A percentile compares a stretch with the other conserved stretches of the same genome.
Evolutionary conservation across 768 basidiomycete species (phyloP).

Genomic region (Lyophyllum shimeji): DNA sequence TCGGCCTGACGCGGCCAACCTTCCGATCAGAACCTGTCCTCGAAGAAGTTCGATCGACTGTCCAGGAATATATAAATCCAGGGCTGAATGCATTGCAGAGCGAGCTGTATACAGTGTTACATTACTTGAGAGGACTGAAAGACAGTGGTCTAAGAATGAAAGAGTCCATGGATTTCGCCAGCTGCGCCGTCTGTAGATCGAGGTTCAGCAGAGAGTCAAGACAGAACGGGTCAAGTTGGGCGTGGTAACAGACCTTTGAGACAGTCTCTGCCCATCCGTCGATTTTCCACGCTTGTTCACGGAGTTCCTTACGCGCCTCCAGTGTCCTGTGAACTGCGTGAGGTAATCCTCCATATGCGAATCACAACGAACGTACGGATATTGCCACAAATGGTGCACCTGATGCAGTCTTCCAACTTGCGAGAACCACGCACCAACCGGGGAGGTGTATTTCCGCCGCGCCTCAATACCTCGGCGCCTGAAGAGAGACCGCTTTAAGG

Average conservation of each 20-base stretch:
- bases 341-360: conserved; percentile 13
- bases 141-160: conserved; percentile 77
- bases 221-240: not conserved
- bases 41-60: too few relatives aligned
- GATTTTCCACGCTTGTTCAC: conserved; percentile 91
- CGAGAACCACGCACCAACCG: conserved; percentile 91
- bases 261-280: conserved; percentile 97
- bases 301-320: conserved; percentile 75
- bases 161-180: conserved; percentile 85
- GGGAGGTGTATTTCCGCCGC: conserved; percentile 80
- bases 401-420: conserved; percentile 82
- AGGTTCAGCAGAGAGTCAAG: conserved; percentile 11
- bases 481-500: not conserved
- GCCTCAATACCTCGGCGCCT: conserved; percentile 97
- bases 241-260: conserved; percentile 60
- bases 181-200: conserved; percentile 74
- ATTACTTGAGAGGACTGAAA: conserved; percentile 82
- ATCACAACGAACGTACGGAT: conserved; percentile 58
- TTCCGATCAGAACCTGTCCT: not conserved
- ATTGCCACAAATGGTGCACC: conserved; percentile 98
- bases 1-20: not conserved
- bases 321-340: conserved; percentile 49
- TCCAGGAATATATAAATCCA: not conserved
- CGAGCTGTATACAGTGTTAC: not conserved
- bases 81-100: not conserved